These are phyloP conservation scores for Heimioporus sp. DNA, from an alignment of 768 basidiomycete genomes.

Conservation along the genomic window DNA sequence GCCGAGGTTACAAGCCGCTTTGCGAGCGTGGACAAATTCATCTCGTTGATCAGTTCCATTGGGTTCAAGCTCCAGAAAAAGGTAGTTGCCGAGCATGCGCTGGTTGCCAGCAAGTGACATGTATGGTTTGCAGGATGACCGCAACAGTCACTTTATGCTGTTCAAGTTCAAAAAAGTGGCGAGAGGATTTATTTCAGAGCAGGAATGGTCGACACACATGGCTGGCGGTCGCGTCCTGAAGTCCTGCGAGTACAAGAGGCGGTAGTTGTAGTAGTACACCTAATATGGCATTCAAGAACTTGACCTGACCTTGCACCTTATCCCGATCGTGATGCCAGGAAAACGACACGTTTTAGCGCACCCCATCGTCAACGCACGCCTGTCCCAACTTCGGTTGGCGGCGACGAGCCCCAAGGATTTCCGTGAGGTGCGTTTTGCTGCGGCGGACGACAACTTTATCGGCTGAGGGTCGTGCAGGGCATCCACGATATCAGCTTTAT, in stretches of 20 bases:
- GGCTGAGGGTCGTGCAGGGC: constrained; percentile 44
- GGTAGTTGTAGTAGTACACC: constrained; percentile 40
- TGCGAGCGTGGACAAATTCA: constrained; percentile 63
- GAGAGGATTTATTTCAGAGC: constrained; percentile 44
- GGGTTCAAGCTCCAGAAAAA: constrained; percentile 75
- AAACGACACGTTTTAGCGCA: constrained; percentile 59
- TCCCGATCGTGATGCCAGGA: constrained; percentile 26
- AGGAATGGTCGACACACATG: constrained; percentile 59
- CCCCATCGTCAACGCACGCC: constrained; percentile 69
- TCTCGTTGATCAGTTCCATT: constrained; percentile 55
- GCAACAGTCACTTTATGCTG: constrained; percentile 81
- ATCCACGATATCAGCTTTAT: constrained; percentile 74
- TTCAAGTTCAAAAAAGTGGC: constrained; percentile 75
- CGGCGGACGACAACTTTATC: background rate
- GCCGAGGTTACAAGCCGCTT: constrained; percentile 91
- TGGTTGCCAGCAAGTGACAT: constrained; percentile 1
- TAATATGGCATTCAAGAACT: background rate
- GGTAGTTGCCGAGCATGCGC: constrained; percentile 37
- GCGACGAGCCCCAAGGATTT: constrained; percentile 71
- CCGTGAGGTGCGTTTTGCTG: constrained; percentile 55
- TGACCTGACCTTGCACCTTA: background rate
- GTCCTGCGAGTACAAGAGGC: constrained; percentile 90
- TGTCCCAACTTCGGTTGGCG: constrained; percentile 66
- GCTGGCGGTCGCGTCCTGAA: constrained; percentile 61
- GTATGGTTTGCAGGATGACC: constrained; percentile 55